Conservation (phyloP, 257 asterid genomes). For the Hygrophila difformis region DNA sequence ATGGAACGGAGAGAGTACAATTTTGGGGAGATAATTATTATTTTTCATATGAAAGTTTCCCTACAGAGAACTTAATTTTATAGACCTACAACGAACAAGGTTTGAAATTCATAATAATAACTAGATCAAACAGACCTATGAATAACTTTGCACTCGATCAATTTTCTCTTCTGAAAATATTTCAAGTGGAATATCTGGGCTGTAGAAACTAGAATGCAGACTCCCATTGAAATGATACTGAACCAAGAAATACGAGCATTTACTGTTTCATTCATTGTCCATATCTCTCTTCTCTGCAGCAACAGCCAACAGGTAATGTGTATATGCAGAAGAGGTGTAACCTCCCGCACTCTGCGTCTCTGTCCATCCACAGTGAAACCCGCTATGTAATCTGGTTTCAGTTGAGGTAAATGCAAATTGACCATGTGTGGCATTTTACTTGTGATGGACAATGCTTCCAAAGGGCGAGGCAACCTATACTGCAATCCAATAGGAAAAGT, state of each 20-base stretch:
- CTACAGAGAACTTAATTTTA: no score
- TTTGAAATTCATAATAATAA: no score
- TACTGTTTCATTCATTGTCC: constrained; percentile 50
- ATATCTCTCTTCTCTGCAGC: constrained; percentile 69
- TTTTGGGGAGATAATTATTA: no score
- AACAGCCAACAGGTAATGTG: constrained; percentile 5
- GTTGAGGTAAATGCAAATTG: constrained; percentile 40
- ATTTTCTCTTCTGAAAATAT: constrained; percentile 81
- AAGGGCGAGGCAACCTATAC: constrained; percentile 42
- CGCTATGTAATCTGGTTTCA: constrained; percentile 39
- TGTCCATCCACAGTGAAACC: constrained; percentile 35
- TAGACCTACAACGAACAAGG: no score
- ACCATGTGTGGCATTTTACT: constrained; percentile 30
- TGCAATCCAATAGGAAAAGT: no score
- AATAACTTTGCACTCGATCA: constrained; percentile 53
- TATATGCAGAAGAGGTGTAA: background rate
- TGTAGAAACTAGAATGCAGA: constrained; percentile 51
- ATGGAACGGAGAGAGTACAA: no score
- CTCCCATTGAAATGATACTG: constrained; percentile 66
- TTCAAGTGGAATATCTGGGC: constrained; percentile 55
- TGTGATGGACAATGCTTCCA: constrained; percentile 33
- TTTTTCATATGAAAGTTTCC: no score
- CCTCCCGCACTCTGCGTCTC: background rate
- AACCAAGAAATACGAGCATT: constrained; percentile 70
- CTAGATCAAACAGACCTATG: background rate